Percentiles rank a stretch among this genome's conserved stretches.
Conservation (phyloP, 257 asterid genomes). For the Nicotiana paniculata region DNA sequence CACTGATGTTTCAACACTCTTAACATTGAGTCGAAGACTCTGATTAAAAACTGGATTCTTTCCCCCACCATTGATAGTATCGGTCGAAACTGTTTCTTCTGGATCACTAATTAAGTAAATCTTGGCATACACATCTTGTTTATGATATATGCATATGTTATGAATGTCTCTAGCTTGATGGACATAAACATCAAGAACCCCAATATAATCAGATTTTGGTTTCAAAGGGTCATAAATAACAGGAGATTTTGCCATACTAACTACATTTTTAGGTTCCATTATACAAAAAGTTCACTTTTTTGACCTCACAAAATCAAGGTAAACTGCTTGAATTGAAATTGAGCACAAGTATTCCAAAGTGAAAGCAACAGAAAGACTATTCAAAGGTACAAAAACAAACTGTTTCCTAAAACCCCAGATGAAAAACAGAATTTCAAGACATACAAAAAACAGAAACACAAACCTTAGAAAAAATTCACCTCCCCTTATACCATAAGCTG, state of each 20-base stretch:
- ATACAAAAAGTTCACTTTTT: neutral
- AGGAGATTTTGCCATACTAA: neutral
- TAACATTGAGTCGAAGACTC: constrained; percentile 47
- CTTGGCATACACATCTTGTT: constrained; percentile 93
- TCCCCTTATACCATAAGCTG: too few species aligned
- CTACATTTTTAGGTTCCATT: neutral
- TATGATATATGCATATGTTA: constrained; percentile 93
- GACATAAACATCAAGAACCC: constrained; percentile 70
- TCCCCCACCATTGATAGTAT: constrained; percentile 89
- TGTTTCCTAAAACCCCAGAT: neutral
- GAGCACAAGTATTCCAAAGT: too few species aligned
- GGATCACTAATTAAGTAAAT: constrained; percentile 76
- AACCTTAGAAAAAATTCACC: neutral
- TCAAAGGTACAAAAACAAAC: neutral
- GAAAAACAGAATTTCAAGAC: neutral
- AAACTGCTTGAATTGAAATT: neutral
- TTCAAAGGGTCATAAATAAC: neutral
- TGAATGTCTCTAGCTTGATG: constrained; percentile 90
- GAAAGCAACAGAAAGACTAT: neutral
- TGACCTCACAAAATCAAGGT: neutral
- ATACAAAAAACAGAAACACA: neutral
- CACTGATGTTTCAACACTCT: constrained; percentile 61
- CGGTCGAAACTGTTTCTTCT: constrained; percentile 60
- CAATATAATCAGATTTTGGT: constrained; percentile 18
- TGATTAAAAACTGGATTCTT: constrained; percentile 81